Conservation (phyloP, 2,329 filamentous ascomycete species). For the Clonostachys byssicola region DNA sequence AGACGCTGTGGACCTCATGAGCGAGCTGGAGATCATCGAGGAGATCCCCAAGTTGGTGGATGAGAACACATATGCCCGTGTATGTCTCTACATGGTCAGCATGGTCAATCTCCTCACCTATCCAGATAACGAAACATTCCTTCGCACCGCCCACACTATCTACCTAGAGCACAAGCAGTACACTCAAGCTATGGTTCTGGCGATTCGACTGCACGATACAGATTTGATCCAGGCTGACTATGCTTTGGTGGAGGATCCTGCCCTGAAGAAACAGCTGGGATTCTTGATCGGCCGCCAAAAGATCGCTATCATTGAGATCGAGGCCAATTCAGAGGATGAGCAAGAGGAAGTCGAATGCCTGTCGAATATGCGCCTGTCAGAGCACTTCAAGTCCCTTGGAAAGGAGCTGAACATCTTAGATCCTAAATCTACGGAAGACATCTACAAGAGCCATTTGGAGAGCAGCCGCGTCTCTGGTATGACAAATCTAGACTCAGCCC, state of each 20-base stretch:
- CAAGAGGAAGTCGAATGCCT: constrained; percentile 76
- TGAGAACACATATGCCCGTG: constrained; percentile 86
- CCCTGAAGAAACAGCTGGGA: constrained; percentile 87
- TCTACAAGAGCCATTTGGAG: constrained; percentile 98
- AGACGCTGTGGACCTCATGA: constrained; percentile 94
- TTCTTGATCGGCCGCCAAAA: constrained; percentile 90
- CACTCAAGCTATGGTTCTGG: constrained; percentile 88
- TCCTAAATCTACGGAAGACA: constrained; percentile 95
- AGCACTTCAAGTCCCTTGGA: constrained; percentile 89
- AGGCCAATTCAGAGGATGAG: constrained; percentile 62
- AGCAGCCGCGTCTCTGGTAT: constrained; percentile 88
- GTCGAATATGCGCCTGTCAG: constrained; percentile 81
- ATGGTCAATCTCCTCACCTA: constrained; percentile 98
- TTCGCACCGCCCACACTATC: constrained; percentile 87
- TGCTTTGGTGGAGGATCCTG: constrained; percentile 71
- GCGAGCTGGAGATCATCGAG: constrained; percentile 96
- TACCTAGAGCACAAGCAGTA: constrained; percentile 92
- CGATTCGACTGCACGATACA: constrained; percentile 86
- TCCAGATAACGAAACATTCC: constrained; percentile 93
- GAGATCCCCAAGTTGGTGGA: constrained; percentile 85
- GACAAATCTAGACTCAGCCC: constrained; percentile 91
- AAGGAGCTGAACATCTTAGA: constrained; percentile 97
- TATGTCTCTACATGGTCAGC: constrained; percentile 97
- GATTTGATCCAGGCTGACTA: constrained; percentile 81
- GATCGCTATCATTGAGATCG: constrained; percentile 67